A percentile compares a stretch with the other conserved stretches of the same genome.
Evolutionary conservation across 2,329 filamentous ascomycete species (phyloP).

Genomic region (Diaporthe citri): DNA sequence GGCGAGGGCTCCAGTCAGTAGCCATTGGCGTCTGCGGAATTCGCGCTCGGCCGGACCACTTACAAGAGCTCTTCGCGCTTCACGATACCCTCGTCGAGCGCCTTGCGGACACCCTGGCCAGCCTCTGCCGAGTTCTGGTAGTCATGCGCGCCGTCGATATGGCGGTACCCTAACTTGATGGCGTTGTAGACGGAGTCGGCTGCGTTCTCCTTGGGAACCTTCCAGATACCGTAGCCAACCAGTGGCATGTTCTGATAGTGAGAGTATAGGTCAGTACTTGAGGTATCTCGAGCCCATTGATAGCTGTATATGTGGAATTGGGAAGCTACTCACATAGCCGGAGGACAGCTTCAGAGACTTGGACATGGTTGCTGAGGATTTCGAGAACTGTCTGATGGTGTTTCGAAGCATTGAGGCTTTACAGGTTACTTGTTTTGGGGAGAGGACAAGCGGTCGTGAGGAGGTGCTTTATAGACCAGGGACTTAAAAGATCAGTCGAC

Average conservation of each 20-base stretch:
- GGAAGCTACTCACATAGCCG: constrained; percentile 49
- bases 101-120: constrained; percentile 71
- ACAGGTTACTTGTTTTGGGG: not conserved
- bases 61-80: constrained; percentile 72
- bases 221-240: constrained; percentile 58
- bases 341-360: constrained; percentile 50
- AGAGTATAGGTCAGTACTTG: not conserved
- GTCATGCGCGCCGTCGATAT: constrained; percentile 66
- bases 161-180: constrained; percentile 66
- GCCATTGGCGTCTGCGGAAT: not conserved
- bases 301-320: no score
- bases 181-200: constrained; percentile 70
- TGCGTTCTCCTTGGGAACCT: constrained; percentile 51
- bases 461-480: constrained; percentile 1
- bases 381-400: constrained; percentile 31
- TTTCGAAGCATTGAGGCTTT: constrained; percentile 37
- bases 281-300: not conserved
- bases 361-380: constrained; percentile 34
- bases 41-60: not conserved
- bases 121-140: constrained; percentile 77
- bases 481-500: constrained; percentile 6
- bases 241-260: constrained; percentile 52
- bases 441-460: not conserved
- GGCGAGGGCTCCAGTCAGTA: not conserved
- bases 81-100: constrained; percentile 69